Evolutionary conservation across 108 stramenopile species (phyloP).

Genomic region (Cyclotella kingstonii): DNA sequence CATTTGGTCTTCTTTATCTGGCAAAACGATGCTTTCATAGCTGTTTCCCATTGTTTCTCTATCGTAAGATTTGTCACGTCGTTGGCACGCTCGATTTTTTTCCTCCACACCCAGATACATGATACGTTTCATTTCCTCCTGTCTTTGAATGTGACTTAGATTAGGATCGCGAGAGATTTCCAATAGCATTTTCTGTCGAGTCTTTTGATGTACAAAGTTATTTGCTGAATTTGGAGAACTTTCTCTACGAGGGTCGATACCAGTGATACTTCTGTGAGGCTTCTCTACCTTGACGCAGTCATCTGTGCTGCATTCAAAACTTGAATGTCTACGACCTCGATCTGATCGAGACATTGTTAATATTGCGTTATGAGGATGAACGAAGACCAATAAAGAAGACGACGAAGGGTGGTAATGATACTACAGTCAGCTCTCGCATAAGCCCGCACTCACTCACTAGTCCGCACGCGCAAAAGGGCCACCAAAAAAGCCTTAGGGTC

Average conservation of each 20-base stretch:
- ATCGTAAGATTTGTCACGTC: background rate
- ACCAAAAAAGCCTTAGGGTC: too few relatives aligned
- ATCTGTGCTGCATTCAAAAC: too few relatives aligned
- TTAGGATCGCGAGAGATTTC: slow-evolving; percentile 14
- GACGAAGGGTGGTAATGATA: too few relatives aligned
- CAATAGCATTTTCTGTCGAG: slow-evolving; percentile 3
- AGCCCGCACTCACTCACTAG: too few relatives aligned
- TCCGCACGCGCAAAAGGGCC: too few relatives aligned
- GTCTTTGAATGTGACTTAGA: background rate
- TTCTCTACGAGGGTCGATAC: background rate
- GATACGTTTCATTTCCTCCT: slow-evolving; percentile 1
- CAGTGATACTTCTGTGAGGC: background rate
- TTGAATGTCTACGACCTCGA: too few relatives aligned
- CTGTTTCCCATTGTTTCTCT: background rate
- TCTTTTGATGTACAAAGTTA: slow-evolving; percentile 4
- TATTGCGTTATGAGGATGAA: too few relatives aligned
- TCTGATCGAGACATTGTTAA: too few relatives aligned
- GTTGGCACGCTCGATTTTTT: background rate
- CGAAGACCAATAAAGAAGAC: too few relatives aligned
- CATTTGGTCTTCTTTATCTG: background rate
- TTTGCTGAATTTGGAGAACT: background rate
- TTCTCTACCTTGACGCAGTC: too few relatives aligned
- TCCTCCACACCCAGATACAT: slow-evolving; percentile 5
- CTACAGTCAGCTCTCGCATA: too few relatives aligned
- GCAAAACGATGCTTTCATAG: background rate